Percentiles rank a stretch among this genome's conserved stretches.
Conservation (phyloP, 2,329 filamentous ascomycete species). For the Ophiocordyceps camponoti-saundersi region DNA sequence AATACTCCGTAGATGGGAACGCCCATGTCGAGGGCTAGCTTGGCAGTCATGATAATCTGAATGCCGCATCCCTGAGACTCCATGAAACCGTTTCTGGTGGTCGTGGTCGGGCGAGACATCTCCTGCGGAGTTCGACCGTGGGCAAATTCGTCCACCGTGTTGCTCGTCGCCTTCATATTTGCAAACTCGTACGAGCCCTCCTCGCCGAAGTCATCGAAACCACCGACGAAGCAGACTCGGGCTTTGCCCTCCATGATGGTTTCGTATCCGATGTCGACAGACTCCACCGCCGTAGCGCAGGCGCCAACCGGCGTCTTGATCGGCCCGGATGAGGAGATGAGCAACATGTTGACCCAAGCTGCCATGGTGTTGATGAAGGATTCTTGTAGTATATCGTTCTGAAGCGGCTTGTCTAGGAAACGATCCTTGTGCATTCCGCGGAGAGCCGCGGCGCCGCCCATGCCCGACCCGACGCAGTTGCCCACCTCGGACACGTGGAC, state of each 20-base stretch:
- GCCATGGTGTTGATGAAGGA: slow-evolving; percentile 99
- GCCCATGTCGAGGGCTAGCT: slow-evolving; percentile 93
- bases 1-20: slow-evolving; percentile 93
- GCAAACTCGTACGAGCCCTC: slow-evolving; percentile 99
- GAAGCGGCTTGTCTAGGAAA: slow-evolving; percentile 88
- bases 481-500: slow-evolving; percentile 95
- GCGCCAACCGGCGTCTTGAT: slow-evolving; percentile 98
- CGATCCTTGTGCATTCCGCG: slow-evolving; percentile 98
- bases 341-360: slow-evolving; percentile 98
- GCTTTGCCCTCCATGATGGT: slow-evolving; percentile 98
- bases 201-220: slow-evolving; percentile 98
- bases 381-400: slow-evolving; percentile 98
- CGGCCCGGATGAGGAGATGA: slow-evolving; percentile 88
- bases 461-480: slow-evolving; percentile 96
- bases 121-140: slow-evolving; percentile 90
- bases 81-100: slow-evolving; percentile 96
- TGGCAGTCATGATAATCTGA: slow-evolving; percentile 95
- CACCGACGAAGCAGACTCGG: slow-evolving; percentile 90
- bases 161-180: slow-evolving; percentile 99
- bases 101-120: slow-evolving; percentile 96
- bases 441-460: slow-evolving; percentile 83
- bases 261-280: slow-evolving; percentile 92
- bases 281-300: slow-evolving; percentile 94
- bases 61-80: slow-evolving; percentile 97
- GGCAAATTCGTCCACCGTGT: slow-evolving; percentile 87